Percentiles rank a stretch among this genome's conserved stretches.
Conservation (phyloP, 2,329 filamentous ascomycete species). For the Blastomyces percursus region DNA sequence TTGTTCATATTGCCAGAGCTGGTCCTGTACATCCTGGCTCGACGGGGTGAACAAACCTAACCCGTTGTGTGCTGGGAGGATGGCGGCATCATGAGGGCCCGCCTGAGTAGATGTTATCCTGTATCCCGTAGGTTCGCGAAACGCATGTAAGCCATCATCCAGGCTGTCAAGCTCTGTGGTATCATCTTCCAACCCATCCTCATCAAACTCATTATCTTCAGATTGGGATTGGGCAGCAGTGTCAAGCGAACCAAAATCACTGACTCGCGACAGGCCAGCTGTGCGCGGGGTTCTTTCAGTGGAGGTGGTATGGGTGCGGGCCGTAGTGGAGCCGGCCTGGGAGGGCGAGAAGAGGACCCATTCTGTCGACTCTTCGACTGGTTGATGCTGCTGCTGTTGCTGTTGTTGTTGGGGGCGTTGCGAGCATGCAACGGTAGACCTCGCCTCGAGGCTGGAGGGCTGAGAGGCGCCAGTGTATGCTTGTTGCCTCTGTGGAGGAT, state of each 20-base stretch:
- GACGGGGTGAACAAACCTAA: constrained; percentile 70
- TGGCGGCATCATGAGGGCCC: constrained; percentile 49
- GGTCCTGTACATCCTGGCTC: constrained; percentile 58
- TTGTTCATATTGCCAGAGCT: constrained; percentile 78
- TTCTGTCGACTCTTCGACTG: constrained; percentile 67
- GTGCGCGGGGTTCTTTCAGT: constrained; percentile 55
- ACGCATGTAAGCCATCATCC: constrained; percentile 83
- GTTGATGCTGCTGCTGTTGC: constrained; percentile 28
- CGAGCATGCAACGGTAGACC: constrained; percentile 12
- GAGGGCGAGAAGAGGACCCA: constrained; percentile 90
- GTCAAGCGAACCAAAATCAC: constrained; percentile 66
- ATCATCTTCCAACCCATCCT: constrained; percentile 43
- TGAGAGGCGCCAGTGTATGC: constrained; percentile 20
- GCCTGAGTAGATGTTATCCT: not conserved
- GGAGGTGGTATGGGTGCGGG: constrained; percentile 56
- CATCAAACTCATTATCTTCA: constrained; percentile 35
- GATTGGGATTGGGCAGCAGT: constrained; percentile 38
- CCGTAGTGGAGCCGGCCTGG: constrained; percentile 43
- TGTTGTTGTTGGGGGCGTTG: constrained; percentile 20
- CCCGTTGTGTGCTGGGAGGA: constrained; percentile 87
- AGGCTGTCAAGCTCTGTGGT: constrained; percentile 63
- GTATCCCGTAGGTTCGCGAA: constrained; percentile 49
- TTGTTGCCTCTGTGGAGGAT: constrained; percentile 26
- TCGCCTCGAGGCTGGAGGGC: constrained; percentile 20
- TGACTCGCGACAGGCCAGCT: constrained; percentile 60